A percentile compares a stretch with the other conserved stretches of the same genome.
phyloP scores from a whole-genome alignment of 2,329 filamentous ascomycete species.

The Annulohypoxylon truncatum region DNA sequence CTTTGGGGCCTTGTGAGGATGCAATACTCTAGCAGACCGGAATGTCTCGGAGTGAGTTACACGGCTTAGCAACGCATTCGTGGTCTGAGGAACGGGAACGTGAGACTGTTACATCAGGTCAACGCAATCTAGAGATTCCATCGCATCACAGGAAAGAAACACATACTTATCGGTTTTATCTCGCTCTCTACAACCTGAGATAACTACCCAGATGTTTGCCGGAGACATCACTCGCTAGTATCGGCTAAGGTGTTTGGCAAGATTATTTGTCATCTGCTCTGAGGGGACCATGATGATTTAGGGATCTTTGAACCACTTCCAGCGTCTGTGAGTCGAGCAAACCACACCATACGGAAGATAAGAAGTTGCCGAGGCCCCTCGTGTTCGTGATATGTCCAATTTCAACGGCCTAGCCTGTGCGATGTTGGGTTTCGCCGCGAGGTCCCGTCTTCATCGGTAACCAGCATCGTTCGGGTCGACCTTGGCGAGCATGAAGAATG shows the following conservation, averaged over 20 bases:
- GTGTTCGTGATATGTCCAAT: slow-evolving; percentile 10
- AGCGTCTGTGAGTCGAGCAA: background rate
- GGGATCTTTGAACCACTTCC: background rate
- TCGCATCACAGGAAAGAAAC: slow-evolving; percentile 3
- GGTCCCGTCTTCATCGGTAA: slow-evolving; percentile 17
- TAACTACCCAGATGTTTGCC: background rate
- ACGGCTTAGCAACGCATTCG: slow-evolving; percentile 1
- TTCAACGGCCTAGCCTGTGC: slow-evolving; percentile 6
- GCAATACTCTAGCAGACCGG: background rate
- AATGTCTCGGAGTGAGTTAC: slow-evolving; percentile 12
- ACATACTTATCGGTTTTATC: slow-evolving; percentile 3
- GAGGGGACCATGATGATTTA: background rate
- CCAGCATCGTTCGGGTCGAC: slow-evolving; percentile 1
- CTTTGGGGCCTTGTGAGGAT: background rate
- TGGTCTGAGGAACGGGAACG: background rate
- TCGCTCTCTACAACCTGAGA: background rate
- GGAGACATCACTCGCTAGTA: background rate
- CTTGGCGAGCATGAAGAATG: background rate
- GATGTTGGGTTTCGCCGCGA: slow-evolving; percentile 29
- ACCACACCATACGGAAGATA: background rate
- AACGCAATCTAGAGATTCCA: slow-evolving; percentile 16
- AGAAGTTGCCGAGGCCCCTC: background rate
- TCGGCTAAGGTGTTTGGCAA: background rate
- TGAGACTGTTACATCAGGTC: slow-evolving; percentile 13
- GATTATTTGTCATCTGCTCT: background rate